Evolutionary conservation across 805 yeast genomes (phyloP).

Genomic region (Clavispora fructus): DNA sequence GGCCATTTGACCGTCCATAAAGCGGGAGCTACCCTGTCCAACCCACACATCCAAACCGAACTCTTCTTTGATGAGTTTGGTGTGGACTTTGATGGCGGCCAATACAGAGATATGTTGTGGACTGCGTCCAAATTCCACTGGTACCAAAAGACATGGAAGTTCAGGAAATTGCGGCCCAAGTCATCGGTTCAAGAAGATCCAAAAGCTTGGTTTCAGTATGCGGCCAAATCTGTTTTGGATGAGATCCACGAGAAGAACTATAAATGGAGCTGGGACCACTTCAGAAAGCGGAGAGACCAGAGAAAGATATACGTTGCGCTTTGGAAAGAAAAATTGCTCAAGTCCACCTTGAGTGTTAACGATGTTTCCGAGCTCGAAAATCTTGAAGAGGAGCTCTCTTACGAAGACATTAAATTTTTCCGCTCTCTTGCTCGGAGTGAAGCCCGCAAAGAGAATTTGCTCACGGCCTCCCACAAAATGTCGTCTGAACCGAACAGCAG

Average conservation of each 20-base stretch:
- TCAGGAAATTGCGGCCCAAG: conserved; percentile 65
- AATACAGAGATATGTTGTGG: conserved; percentile 76
- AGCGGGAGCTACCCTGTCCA: conserved; percentile 58
- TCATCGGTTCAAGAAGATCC: conserved; percentile 57
- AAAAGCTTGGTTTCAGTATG: conserved; percentile 73
- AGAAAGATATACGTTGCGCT: conserved; percentile 60
- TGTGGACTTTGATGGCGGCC: conserved; percentile 77
- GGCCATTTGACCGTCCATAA: conserved; percentile 83
- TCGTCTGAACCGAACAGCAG: conserved; percentile 13
- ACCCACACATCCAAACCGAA: conserved; percentile 69
- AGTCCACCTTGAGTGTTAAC: conserved; percentile 20
- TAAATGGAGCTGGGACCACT: conserved; percentile 85
- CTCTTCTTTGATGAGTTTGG: conserved; percentile 84
- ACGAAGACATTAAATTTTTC: conserved; percentile 80
- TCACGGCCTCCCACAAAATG: conserved; percentile 14
- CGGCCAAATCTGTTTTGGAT: conserved; percentile 66
- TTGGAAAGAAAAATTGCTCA: conserved; percentile 59
- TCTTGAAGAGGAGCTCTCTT: conserved; percentile 57
- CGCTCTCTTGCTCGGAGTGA: conserved; percentile 73
- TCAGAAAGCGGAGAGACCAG: conserved; percentile 66
- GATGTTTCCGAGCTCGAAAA: conserved; percentile 34
- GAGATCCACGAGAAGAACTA: conserved; percentile 79
- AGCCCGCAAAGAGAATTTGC: conserved; percentile 48
- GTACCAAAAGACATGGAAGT: conserved; percentile 70
- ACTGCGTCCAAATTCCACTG: conserved; percentile 79